Evolutionary conservation across 371 early-diverging fungal species (phyloP), one percentile per base, ranked within the genome.

Genomic region (Saksenaea oblongispora): DNA sequence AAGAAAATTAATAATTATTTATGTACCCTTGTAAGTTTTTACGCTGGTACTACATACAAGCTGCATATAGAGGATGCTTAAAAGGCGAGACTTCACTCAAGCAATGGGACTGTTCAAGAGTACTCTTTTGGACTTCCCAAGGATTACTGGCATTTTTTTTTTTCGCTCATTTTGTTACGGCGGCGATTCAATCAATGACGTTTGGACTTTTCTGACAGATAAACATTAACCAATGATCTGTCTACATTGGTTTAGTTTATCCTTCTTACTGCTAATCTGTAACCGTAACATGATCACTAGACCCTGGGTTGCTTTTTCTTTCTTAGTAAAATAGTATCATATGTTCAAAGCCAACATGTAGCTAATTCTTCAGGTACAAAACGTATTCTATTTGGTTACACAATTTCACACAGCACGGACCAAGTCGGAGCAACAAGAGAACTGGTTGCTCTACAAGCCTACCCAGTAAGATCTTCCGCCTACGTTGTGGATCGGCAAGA

Each of bases 391-490:
- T 47, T 47, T 17, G 47, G 51, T 47, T 47, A 47, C 51, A 47
- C 51, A 9, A 11, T 22, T n/a, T 10, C 22, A 47, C 51, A 47
- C 44, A 47, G 54, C 37, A 54, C 42, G 44, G 34, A 39, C 22
- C 54, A 36, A 36, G 34, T 56, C 27, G 17, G 34, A 59, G 44
- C n/a, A 34, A 35, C n/a, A n/a, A n/a, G n/a, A 17, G 31, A 31
- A 31, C 31, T 47, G 17, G 51, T 2, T 47, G 22, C 27, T 54
- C 67, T 78, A 86, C 31, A 86, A 63, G 0, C 88, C 88, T 47
- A 89, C 87, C 83, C 84, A 87, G 28, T 75, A 85, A 17, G 87
- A 82, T 35, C 84, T 70, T 5, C 89, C 89, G 8, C 72, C 72
- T 2, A 71, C 69, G 56, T 89, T 89, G 58, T 87, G 87, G 53